phyloP scores from a whole-genome alignment of 495 filamentous ascomycete species.

The Collariella sp. region DNA sequence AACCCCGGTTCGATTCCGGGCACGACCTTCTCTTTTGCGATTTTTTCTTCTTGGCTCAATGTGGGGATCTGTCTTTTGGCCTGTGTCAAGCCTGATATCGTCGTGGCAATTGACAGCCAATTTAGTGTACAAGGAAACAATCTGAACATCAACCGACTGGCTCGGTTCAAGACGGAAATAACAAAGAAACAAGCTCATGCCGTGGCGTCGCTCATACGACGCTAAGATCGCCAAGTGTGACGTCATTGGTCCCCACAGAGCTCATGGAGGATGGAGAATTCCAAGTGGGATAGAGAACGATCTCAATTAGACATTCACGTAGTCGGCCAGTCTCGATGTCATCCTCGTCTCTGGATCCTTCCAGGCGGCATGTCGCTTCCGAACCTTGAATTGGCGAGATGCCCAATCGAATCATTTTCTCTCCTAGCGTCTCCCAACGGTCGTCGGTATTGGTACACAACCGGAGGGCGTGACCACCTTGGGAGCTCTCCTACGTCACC shows the following conservation, averaged over 20 bases:
- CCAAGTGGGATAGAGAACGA: too few relatives aligned
- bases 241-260: neutral
- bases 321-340: too few relatives aligned
- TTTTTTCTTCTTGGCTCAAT: neutral
- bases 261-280: too few relatives aligned
- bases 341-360: neutral
- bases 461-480: neutral
- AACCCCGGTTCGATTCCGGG: slow-evolving; percentile 22
- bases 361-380: neutral
- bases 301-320: too few relatives aligned
- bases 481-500: slow-evolving; percentile 1
- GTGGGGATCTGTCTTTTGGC: neutral
- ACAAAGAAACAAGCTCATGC: neutral
- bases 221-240: neutral
- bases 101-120: too few relatives aligned
- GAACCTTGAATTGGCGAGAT: neutral
- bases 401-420: neutral
- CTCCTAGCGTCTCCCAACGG: neutral
- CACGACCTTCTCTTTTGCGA: slow-evolving; percentile 12
- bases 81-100: too few relatives aligned
- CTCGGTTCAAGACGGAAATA: neutral
- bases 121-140: neutral
- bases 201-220: neutral
- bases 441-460: neutral
- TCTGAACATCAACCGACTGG: neutral